Percentiles rank a stretch among this genome's conserved stretches.
Conservation (phyloP, 2,329 filamentous ascomycete species). For the Leptodontidium sp. region DNA sequence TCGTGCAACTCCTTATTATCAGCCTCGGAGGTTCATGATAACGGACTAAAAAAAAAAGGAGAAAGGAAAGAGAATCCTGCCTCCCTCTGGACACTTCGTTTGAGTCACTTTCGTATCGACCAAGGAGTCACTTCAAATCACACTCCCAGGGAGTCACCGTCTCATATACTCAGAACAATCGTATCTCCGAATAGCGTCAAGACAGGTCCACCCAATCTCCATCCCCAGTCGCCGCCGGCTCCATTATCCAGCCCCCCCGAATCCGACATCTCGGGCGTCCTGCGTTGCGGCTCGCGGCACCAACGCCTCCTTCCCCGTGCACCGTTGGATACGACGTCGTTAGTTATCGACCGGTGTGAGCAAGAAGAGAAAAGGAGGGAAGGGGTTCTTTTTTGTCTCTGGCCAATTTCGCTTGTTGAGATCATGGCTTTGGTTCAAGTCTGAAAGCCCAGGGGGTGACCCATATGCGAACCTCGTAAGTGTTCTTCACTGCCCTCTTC, state of each 20-base stretch:
- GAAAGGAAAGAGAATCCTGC: conserved; percentile 2
- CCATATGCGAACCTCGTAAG: conserved; percentile 27
- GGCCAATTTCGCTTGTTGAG: conserved; percentile 27
- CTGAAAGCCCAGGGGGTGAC: conserved; percentile 21
- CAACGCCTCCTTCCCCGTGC: conserved; percentile 24
- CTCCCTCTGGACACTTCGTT: not conserved
- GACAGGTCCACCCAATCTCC: conserved; percentile 14
- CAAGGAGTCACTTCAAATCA: not conserved
- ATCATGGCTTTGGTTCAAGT: conserved; percentile 16
- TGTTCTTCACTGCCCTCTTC: not conserved
- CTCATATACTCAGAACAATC: conserved; percentile 7
- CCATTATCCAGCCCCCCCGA: conserved; percentile 7
- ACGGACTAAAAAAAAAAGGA: not conserved
- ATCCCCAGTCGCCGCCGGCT: conserved; percentile 12
- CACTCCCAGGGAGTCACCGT: conserved; percentile 5
- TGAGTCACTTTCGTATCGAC: not conserved
- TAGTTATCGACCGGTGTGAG: not conserved
- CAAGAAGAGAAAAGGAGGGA: not conserved
- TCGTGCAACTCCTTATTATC: not conserved
- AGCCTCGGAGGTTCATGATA: conserved; percentile 11
- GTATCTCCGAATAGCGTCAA: conserved; percentile 7
- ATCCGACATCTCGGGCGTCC: conserved; percentile 18
- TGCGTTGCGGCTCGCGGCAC: conserved; percentile 19
- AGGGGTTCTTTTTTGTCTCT: conserved; percentile 21
- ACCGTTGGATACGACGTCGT: conserved; percentile 14